Evolutionary conservation across 768 basidiomycete genomes (phyloP), one percentile per base, ranked within the genome.

Genomic region (Mrakia blollopis): DNA sequence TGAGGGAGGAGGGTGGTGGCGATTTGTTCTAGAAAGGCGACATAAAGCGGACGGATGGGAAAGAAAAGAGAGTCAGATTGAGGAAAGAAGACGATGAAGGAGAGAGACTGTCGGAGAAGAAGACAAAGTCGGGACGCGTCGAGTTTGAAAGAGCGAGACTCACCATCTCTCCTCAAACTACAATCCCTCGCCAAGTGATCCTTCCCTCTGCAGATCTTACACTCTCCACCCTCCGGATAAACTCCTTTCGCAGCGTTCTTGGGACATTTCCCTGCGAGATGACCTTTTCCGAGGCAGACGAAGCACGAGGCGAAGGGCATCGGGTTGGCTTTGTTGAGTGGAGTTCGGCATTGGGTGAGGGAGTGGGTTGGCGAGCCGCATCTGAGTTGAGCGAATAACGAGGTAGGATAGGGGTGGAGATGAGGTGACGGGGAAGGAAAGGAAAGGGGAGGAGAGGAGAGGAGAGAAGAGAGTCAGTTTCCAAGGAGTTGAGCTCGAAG

Each of bases 271-370:
- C 91, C 90, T 3, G 92, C 92, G 1, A 98, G 87, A 81, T 98
- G 95, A 1, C 95, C 95, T 80, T 87, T 90, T 5, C 86, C 87
- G 5, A 88, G 89, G 82, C 95, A 98, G 28, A 98, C 91, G 82
- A 94, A 98, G 84, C 95, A 98, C 5, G 90, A 91, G 0, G 95
- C 94, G 80, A 89, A 94, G 0, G 94, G 95, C 4, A 93, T 86
- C 0, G 91, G 91, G 76, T 92, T 86, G 25, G 81, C 82, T 16
- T 88, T 86, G 82, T 93, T 87, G 28, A 85, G 84, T 7, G 88
- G 86, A 80, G 89, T 89, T 78, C 86, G 89, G 83, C 95, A 98
- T 47, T 85, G 86, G n/a, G 92, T 89, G 2, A 98, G 87, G 21
- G 86, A 90, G 79, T 98, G 94, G 72, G 86, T 87, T 8, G 85